Percentiles rank a stretch among this genome's conserved stretches.
These are phyloP conservation scores for Aristolochia californica DNA, from an alignment of 164 flowering plant genomes.

Conservation along the genomic window DNA sequence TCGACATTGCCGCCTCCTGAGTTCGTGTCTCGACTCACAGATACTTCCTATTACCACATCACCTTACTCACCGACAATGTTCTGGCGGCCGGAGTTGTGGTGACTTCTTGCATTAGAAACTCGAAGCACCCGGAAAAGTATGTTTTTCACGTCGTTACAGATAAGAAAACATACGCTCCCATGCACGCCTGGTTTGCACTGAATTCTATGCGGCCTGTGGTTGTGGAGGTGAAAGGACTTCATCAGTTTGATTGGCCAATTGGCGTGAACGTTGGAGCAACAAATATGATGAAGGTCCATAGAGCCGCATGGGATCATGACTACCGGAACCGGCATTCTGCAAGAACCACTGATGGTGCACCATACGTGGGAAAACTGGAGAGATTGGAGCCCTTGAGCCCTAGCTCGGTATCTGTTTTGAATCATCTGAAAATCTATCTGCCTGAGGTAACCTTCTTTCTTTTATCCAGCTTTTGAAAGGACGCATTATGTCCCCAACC, in stretches of 20 bases:
- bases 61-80: constrained; percentile 62
- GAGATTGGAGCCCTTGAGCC: constrained; percentile 30
- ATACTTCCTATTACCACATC: constrained; percentile 47
- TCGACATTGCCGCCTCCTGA: constrained; percentile 51
- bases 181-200: constrained; percentile 84
- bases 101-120: constrained; percentile 39
- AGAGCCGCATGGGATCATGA: constrained; percentile 25
- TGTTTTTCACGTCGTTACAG: constrained; percentile 69
- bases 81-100: constrained; percentile 62
- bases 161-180: constrained; percentile 66
- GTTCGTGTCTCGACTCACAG: constrained; percentile 33
- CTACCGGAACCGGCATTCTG: constrained; percentile 8
- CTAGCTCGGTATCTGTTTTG: constrained; percentile 41
- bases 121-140: constrained; percentile 40
- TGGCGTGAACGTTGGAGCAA: constrained; percentile 35
- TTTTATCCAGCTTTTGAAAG: too few species aligned
- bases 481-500: too few species aligned
- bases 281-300: constrained; percentile 43
- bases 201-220: constrained; percentile 31
- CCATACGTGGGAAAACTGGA: constrained; percentile 10
- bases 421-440: constrained; percentile 53
- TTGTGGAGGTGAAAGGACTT: constrained; percentile 68
- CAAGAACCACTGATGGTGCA: background rate
- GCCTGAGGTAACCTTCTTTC: constrained; percentile 41
- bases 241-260: constrained; percentile 68